Evolutionary conservation across 495 filamentous ascomycete genomes (phyloP).

Genomic region (Xylaria grammica): DNA sequence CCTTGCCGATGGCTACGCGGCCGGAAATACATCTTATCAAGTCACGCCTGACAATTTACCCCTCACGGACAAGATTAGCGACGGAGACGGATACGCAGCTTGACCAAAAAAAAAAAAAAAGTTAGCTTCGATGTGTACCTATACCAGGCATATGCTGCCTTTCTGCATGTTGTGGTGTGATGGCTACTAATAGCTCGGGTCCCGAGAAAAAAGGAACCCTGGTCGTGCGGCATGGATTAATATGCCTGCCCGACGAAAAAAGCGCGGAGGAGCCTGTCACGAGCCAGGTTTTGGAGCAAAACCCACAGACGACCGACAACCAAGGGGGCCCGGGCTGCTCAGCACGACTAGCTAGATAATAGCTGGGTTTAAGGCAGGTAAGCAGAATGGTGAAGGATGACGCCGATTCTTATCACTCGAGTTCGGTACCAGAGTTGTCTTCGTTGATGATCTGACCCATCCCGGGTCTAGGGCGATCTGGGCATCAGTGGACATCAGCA

Average conservation of each 20-base stretch:
- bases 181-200: constrained; percentile 40
- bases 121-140: constrained; percentile 32
- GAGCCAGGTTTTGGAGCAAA: constrained; percentile 45
- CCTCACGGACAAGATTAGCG: constrained; percentile 39
- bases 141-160: constrained; percentile 37
- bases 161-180: constrained; percentile 52
- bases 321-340: constrained; percentile 28
- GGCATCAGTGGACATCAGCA: background rate
- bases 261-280: constrained; percentile 49
- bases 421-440: background rate
- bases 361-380: background rate
- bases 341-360: background rate
- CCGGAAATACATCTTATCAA: constrained; percentile 49
- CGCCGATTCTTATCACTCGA: constrained; percentile 33
- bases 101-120: too few species aligned
- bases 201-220: constrained; percentile 46
- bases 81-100: constrained; percentile 41
- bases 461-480: constrained; percentile 4
- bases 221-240: constrained; percentile 46
- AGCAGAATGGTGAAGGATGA: background rate
- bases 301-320: constrained; percentile 42
- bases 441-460: constrained; percentile 7
- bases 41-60: constrained; percentile 50
- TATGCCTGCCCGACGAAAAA: constrained; percentile 45
- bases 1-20: constrained; percentile 48